These are phyloP conservation scores for Carpinus viminea DNA, from an alignment of 306 rosid species.

Conservation along the genomic window DNA sequence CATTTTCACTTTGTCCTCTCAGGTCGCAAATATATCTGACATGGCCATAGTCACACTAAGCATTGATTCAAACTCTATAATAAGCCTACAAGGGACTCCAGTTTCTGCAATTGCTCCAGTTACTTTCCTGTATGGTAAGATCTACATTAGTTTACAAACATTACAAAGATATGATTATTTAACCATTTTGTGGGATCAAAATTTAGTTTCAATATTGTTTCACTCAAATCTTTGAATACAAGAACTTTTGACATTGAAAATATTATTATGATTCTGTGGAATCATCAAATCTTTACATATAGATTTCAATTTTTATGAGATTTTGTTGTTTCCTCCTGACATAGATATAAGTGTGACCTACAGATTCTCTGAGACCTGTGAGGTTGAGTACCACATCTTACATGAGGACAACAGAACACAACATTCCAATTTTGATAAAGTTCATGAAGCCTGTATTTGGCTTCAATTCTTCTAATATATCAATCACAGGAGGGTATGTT, in stretches of 20 bases:
- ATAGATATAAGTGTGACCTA: conserved; percentile 26
- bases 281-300: background rate
- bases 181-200: background rate
- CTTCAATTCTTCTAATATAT: conserved; percentile 72
- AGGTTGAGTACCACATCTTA: conserved; percentile 73
- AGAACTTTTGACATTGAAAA: background rate
- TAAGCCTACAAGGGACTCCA: conserved; percentile 76
- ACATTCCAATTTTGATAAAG: conserved; percentile 48
- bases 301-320: background rate
- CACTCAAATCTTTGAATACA: background rate
- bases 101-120: conserved; percentile 71
- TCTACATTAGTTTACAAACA: conserved; percentile 1
- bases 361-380: conserved; percentile 84
- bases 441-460: conserved; percentile 78
- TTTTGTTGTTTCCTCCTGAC: conserved; percentile 23
- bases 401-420: conserved; percentile 65
- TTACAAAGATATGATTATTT: background rate
- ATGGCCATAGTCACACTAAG: conserved; percentile 60
- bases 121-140: conserved; percentile 77
- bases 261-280: background rate
- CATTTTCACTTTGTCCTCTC: conserved; percentile 24
- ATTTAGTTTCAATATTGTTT: background rate
- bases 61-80: conserved; percentile 55
- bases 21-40: conserved; percentile 62
- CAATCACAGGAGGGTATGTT: conserved; percentile 69